These are phyloP conservation scores for Aspergillus felis DNA, from an alignment of 2,329 filamentous ascomycete species.

Conservation along the genomic window DNA sequence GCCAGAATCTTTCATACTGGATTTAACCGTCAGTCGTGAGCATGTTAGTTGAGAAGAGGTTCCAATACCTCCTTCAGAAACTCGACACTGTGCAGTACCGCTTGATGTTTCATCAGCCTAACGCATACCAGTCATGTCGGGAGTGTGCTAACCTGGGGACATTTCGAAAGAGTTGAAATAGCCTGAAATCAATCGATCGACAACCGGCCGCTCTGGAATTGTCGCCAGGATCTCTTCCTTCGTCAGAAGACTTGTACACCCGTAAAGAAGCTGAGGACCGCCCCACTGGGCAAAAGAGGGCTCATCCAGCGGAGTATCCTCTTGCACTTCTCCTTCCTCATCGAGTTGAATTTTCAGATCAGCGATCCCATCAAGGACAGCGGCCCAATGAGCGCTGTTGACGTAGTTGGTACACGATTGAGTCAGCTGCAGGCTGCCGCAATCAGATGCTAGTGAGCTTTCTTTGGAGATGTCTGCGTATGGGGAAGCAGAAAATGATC, in stretches of 20 bases:
- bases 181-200: slow-evolving; percentile 11
- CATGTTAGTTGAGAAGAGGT: background rate
- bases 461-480: background rate
- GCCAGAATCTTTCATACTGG: slow-evolving; percentile 18
- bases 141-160: slow-evolving; percentile 7
- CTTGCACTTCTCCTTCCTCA: background rate
- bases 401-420: background rate
- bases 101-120: background rate
- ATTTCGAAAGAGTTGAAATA: background rate
- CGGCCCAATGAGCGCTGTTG: slow-evolving; percentile 1
- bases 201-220: slow-evolving; percentile 3
- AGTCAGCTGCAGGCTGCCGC: background rate
- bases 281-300: background rate
- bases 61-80: slow-evolving; percentile 10
- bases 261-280: background rate
- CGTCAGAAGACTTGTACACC: background rate
- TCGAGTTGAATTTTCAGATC: background rate
- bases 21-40: background rate
- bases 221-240: slow-evolving; percentile 8
- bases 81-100: slow-evolving; percentile 12
- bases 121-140: slow-evolving; percentile 4
- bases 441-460: background rate
- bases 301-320: background rate
- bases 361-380: slow-evolving; percentile 1
- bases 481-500: background rate